Evolutionary conservation across 768 basidiomycete species (phyloP).

Genomic region (Termitomyces sp.): DNA sequence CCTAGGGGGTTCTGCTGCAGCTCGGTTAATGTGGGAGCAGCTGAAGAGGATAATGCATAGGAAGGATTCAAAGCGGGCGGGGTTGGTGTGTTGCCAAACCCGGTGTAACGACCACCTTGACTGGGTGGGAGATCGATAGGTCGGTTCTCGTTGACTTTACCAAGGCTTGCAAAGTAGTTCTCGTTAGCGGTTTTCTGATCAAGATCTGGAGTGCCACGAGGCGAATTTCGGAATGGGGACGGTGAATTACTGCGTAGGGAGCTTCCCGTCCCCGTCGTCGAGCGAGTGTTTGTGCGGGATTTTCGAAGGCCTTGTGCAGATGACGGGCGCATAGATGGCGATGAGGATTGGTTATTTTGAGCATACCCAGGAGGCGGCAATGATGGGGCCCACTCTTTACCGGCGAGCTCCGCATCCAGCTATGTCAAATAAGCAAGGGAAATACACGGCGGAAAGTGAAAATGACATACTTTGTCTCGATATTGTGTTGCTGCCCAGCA

Average conservation of each 20-base stretch:
- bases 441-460: conserved; percentile 1
- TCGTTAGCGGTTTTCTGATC: conserved; percentile 85
- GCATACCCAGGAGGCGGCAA: conserved; percentile 52
- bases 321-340: conserved; percentile 54
- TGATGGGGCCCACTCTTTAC: conserved; percentile 76
- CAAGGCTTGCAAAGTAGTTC: conserved; percentile 78
- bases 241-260: conserved; percentile 54
- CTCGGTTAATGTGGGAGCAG: conserved; percentile 75
- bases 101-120: conserved; percentile 90
- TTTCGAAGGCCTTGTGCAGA: conserved; percentile 85
- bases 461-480: conserved; percentile 75
- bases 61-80: conserved; percentile 58
- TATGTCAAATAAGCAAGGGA: conserved; percentile 31
- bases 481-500: conserved; percentile 95
- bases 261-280: conserved; percentile 37
- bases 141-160: conserved; percentile 75
- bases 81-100: conserved; percentile 86
- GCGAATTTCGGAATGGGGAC: conserved; percentile 44
- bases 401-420: conserved; percentile 77
- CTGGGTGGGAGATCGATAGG: conserved; percentile 82
- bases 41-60: conserved; percentile 69
- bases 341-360: conserved; percentile 34
- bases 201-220: conserved; percentile 40
- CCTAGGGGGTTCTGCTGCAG: conserved; percentile 83
- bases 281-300: conserved; percentile 69